These are phyloP conservation scores for Fragosphaeria purpurea DNA, from an alignment of 2,329 filamentous ascomycete genomes.

Conservation along the genomic window DNA sequence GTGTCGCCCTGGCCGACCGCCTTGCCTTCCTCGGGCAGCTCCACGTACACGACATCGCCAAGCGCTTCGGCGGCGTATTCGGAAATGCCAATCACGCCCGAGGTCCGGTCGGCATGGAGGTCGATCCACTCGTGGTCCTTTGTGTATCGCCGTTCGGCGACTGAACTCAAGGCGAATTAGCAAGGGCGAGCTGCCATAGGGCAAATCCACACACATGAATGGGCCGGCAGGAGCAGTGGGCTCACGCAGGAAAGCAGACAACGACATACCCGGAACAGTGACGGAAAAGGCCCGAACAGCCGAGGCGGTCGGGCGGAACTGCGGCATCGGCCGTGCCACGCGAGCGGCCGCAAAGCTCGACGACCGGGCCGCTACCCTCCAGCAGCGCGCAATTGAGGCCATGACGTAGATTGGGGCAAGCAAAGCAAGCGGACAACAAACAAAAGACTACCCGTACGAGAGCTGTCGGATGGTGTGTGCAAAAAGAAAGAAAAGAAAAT, in stretches of 20 bases:
- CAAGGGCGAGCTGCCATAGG: too few relatives aligned
- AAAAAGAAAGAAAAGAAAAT: neutral
- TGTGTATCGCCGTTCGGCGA: conserved; percentile 73
- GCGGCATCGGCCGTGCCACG: conserved; percentile 20
- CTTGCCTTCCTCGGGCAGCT: conserved; percentile 67
- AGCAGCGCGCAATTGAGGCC: conserved; percentile 51
- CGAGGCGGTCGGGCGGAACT: conserved; percentile 27
- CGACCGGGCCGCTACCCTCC: conserved; percentile 38
- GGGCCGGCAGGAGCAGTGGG: too few relatives aligned
- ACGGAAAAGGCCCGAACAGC: conserved; percentile 36
- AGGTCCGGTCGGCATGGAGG: conserved; percentile 70
- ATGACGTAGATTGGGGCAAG: conserved; percentile 27
- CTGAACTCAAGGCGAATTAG: conserved; percentile 25
- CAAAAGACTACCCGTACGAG: too few relatives aligned
- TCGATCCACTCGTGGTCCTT: conserved; percentile 99
- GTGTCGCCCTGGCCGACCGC: conserved; percentile 67
- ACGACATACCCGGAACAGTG: conserved; percentile 15
- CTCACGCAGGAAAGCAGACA: conserved; percentile 7
- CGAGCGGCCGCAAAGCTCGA: conserved; percentile 31
- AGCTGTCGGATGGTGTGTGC: too few relatives aligned
- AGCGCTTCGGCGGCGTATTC: conserved; percentile 85
- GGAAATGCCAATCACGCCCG: conserved; percentile 75
- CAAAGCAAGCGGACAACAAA: neutral
- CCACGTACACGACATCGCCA: conserved; percentile 94
- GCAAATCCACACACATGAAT: too few relatives aligned